Evolutionary conservation across 2,329 filamentous ascomycete species (phyloP), one percentile per base, ranked within the genome.

Genomic region (Sclerotinia trifoliorum): DNA sequence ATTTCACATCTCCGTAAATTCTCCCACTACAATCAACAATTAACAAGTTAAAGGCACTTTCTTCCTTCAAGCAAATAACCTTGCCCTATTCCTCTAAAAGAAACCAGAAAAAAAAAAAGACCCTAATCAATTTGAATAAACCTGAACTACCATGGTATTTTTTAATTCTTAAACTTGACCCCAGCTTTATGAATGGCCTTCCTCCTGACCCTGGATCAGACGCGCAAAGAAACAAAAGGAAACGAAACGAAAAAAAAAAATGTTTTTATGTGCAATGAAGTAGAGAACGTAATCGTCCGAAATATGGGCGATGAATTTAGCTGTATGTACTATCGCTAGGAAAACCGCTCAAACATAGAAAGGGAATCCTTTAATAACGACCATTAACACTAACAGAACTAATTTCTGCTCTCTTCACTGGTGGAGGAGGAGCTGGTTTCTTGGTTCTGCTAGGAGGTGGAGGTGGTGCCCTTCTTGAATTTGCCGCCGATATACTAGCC

Each of bases 391-490:
- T 62, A 19, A 49, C 42, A 13, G 49, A 62, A 63, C 73, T 75
- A 21, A 74, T 74, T 21, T 76, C 74, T 24, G 75, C 83, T 72
- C 86, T 80, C 81, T 90, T 90, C 79, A 87, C 84, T 29, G 88
- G 88, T 29, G 86, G 88, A 60, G 86, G 86, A 49, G 86, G 86
- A 69, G 88, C 86, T 17, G 87, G 86, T 78, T 90, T 90, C 82
- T 89, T 90, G 48, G 85, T 80, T 75, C 87, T 80, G 29, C 84
- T 84, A 35, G 86, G 86, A 32, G 88, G 88, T 39, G 88, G 88
- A 26, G 88, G 88, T 58, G 86, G 85, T 56, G 82, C 83, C 78
- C 86, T 87, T 77, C 78, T 75, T 35, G 76, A 73, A 65, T 74
- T 71, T 26, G 72, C 67, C 10, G 79, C 80, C 24, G 80, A 81